These are phyloP conservation scores for Oidiodendron maius DNA, from an alignment of 495 filamentous ascomycete genomes.

Conservation along the genomic window DNA sequence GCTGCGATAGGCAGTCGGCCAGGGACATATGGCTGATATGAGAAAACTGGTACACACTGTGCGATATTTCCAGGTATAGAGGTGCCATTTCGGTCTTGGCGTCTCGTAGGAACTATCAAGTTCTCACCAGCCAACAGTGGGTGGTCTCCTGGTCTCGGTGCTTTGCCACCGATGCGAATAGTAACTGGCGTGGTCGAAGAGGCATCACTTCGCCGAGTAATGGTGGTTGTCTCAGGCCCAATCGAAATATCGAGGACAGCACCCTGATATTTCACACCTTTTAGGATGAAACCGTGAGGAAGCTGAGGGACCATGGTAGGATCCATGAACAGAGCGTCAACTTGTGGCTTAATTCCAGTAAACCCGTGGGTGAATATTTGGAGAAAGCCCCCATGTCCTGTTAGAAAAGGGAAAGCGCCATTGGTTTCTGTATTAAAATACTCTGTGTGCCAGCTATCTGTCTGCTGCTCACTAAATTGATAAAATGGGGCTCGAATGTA, in stretches of 20 bases:
- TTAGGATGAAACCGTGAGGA: background rate
- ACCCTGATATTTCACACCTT: background rate
- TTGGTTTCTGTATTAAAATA: constrained; percentile 58
- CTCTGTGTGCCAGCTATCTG: constrained; percentile 53
- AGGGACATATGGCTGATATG: constrained; percentile 39
- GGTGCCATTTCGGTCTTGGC: constrained; percentile 23
- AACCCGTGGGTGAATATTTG: constrained; percentile 29
- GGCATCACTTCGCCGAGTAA: background rate
- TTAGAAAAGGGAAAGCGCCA: constrained; percentile 52
- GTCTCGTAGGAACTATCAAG: background rate
- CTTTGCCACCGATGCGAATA: background rate
- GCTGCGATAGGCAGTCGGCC: constrained; percentile 67
- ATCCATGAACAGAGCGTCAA: background rate
- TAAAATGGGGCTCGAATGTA: constrained; percentile 51
- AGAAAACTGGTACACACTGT: constrained; percentile 55
- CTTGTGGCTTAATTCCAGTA: background rate
- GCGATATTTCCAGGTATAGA: constrained; percentile 53
- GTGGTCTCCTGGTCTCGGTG: background rate
- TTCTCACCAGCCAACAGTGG: background rate
- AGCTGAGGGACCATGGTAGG: background rate
- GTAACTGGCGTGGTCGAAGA: background rate
- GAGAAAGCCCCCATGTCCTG: constrained; percentile 46
- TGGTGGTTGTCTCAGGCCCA: background rate
- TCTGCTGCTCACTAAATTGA: constrained; percentile 60
- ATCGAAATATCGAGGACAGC: background rate